Evolutionary conservation across 495 filamentous ascomycete species (phyloP), one percentile per base, ranked within the genome.

Genomic region (Neurospora tetraspora): DNA sequence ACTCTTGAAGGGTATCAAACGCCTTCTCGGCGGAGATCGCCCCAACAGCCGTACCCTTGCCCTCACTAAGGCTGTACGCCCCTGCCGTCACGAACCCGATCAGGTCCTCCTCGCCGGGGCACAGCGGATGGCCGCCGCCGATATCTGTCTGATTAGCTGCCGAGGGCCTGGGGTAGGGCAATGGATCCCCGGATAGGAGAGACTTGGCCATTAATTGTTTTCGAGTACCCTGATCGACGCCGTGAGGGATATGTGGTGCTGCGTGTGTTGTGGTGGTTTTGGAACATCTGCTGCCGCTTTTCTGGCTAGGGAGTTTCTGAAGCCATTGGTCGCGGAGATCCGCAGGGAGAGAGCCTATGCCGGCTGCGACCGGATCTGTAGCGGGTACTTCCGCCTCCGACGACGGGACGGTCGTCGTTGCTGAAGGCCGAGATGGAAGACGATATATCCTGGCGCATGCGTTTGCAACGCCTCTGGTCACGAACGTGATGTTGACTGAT

Each of bases 11-110:
- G 14, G 75, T 47, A 69, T 77, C 73, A 5, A 85, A 71, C 34
- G 91, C 88, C 81, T 87, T 92, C 5, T 78, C 82, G 4, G 94
- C 81, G 4, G 87, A 81, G 27, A 98, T 80, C 20, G 86, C 90
- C 1, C 92, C 96, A 72, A 99, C 85, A 0, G 90, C 94, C 31
- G 90, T 90, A 0, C 89, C 91, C 77, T 86, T 86, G 2, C 95
- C 96, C 72, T 94, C 88, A 7, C 88, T 89, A 4, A 98, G 84
- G 74, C 92, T 92, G 74, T 91, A 97, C 69, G 92, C 91, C 3
- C 95, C 96, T 3, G 90, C 92, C 31, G 94, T 97, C 27, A 98
- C 90, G 78, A 97, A 99, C 0, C 96, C 96, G 45, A 99, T 91
- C 38, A 98, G 83, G 77, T 97, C 93, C 16, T 87, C 85, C 73